Evolutionary conservation across 163 green algal genomes (phyloP).

Genomic region (Coccomyxa subellipsoidea): DNA sequence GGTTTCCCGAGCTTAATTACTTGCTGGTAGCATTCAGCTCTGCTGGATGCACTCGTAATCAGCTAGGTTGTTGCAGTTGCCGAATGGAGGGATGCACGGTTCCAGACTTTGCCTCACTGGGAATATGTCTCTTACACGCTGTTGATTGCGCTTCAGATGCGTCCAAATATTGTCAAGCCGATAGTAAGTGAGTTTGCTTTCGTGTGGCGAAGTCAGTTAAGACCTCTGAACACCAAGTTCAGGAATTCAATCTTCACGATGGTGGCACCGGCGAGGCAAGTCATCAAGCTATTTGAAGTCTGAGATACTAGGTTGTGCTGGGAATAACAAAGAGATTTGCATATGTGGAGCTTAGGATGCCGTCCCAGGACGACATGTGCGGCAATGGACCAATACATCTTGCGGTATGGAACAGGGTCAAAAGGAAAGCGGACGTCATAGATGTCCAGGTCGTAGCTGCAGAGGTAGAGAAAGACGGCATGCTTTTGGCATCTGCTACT

Average conservation of each 20-base stretch:
- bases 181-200: too few species aligned
- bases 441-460: not conserved
- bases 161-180: too few species aligned
- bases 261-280: not conserved
- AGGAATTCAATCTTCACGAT: not conserved
- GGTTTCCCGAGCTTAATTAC: too few species aligned
- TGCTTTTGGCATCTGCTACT: not conserved
- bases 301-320: too few species aligned
- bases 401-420: not conserved
- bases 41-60: too few species aligned
- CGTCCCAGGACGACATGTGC: too few species aligned
- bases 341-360: too few species aligned
- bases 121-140: too few species aligned
- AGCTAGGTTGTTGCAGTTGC: not conserved
- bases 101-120: not conserved
- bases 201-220: too few species aligned
- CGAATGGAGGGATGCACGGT: not conserved
- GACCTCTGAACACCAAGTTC: not conserved
- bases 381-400: not conserved
- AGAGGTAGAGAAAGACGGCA: not conserved
- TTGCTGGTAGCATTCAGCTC: too few species aligned
- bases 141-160: too few species aligned
- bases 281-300: not conserved
- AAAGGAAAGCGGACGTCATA: not conserved
- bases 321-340: too few species aligned